These are phyloP conservation scores for Plectosphaerella plurivora DNA, from an alignment of 2,329 filamentous ascomycete genomes.

Conservation along the genomic window DNA sequence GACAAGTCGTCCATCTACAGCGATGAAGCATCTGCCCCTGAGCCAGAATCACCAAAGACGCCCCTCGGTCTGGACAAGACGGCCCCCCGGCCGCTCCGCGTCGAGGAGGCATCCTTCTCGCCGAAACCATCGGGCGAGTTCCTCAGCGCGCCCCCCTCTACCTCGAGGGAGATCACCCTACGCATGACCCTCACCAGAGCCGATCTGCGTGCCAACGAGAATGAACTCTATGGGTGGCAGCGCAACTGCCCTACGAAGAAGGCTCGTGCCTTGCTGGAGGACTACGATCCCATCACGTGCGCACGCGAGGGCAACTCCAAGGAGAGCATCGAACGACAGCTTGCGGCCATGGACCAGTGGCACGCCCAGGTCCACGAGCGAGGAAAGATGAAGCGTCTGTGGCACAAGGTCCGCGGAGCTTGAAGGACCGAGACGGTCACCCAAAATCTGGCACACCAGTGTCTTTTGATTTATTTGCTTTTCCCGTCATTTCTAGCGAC, in stretches of 20 bases:
- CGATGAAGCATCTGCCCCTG: slow-evolving; percentile 49
- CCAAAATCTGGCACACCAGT: background rate
- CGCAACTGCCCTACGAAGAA: slow-evolving; percentile 21
- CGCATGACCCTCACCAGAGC: slow-evolving; percentile 92
- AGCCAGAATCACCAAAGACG: slow-evolving; percentile 57
- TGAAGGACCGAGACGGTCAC: background rate
- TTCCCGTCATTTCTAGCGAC: background rate
- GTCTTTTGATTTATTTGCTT: background rate
- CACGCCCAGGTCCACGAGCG: slow-evolving; percentile 40
- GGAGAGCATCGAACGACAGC: slow-evolving; percentile 49
- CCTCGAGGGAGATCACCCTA: slow-evolving; percentile 85
- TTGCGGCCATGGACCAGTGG: slow-evolving; percentile 51
- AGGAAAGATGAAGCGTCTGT: slow-evolving; percentile 58
- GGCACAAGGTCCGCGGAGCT: slow-evolving; percentile 56
- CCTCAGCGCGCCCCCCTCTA: slow-evolving; percentile 20
- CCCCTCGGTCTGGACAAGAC: slow-evolving; percentile 43
- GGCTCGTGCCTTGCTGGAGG: slow-evolving; percentile 23
- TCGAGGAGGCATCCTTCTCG: slow-evolving; percentile 19
- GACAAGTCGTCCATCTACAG: slow-evolving; percentile 53
- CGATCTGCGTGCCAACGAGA: slow-evolving; percentile 74
- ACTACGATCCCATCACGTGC: slow-evolving; percentile 22
- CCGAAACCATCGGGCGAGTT: slow-evolving; percentile 36
- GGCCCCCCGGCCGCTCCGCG: slow-evolving; percentile 20
- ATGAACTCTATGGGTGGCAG: slow-evolving; percentile 68
- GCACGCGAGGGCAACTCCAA: slow-evolving; percentile 34